Percentiles rank a stretch among this genome's conserved stretches.
phyloP scores from a whole-genome alignment of 2,329 filamentous ascomycete genomes.

The Pyricularia sp. region DNA sequence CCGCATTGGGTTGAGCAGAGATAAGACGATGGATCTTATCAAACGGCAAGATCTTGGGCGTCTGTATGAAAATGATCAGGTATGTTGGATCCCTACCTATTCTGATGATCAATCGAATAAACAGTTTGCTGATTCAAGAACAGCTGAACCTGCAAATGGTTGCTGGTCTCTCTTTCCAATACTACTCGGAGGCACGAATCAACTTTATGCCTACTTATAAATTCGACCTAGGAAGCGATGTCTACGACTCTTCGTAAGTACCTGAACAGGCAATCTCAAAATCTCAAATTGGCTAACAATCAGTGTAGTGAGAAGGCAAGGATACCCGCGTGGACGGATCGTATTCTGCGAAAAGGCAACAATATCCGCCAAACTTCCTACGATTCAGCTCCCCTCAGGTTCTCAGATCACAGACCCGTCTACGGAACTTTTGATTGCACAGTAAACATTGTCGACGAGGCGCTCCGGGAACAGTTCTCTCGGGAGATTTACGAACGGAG shows the following conservation, averaged over 20 bases:
- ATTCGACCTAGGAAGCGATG: slow-evolving; percentile 77
- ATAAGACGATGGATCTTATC: slow-evolving; percentile 63
- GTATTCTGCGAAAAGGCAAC: slow-evolving; percentile 73
- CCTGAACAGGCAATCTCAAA: neutral
- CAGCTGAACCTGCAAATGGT: slow-evolving; percentile 94
- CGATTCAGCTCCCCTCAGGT: slow-evolving; percentile 65
- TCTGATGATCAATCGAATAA: neutral
- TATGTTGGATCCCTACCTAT: slow-evolving; percentile 24
- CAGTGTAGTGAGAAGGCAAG: slow-evolving; percentile 64
- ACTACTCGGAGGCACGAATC: slow-evolving; percentile 82
- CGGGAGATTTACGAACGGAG: slow-evolving; percentile 61
- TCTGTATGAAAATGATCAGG: slow-evolving; percentile 81
- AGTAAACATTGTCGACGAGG: slow-evolving; percentile 70
- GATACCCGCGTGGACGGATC: slow-evolving; percentile 95
- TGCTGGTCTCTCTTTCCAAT: slow-evolving; percentile 75
- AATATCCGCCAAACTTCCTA: slow-evolving; percentile 77
- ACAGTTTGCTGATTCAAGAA: neutral
- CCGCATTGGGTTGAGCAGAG: slow-evolving; percentile 72
- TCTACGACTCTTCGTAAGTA: slow-evolving; percentile 77
- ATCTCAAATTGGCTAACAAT: slow-evolving; percentile 16
- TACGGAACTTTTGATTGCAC: slow-evolving; percentile 79
- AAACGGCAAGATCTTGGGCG: slow-evolving; percentile 59
- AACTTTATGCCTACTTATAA: slow-evolving; percentile 91
- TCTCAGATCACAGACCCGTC: slow-evolving; percentile 94
- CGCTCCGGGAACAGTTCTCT: slow-evolving; percentile 57